phyloP scores from a whole-genome alignment of 2,329 filamentous ascomycete genomes.

The Cryoendolithus antarcticus region DNA sequence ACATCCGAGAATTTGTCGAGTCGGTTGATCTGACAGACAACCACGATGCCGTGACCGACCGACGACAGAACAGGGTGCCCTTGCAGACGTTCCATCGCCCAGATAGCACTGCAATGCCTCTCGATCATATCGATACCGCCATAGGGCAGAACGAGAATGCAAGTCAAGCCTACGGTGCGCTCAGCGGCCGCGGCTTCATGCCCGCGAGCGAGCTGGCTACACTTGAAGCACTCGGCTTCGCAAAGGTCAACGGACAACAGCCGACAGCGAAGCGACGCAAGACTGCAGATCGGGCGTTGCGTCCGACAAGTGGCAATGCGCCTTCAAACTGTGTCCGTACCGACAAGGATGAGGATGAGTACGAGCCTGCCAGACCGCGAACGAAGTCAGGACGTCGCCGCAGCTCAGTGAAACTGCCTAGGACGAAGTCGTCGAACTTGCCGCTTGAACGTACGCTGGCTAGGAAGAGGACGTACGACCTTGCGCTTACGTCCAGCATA shows the following conservation, averaged over 20 bases:
- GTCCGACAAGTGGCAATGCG: constrained; percentile 15
- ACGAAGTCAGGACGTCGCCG: constrained; percentile 9
- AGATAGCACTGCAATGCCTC: neutral
- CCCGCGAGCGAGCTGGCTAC: constrained; percentile 18
- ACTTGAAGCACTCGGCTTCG: constrained; percentile 5
- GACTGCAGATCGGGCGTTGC: constrained; percentile 12
- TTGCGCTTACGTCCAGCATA: constrained; percentile 3
- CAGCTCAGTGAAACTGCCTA: constrained; percentile 11
- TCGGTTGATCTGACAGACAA: constrained; percentile 6
- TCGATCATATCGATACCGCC: too few species aligned
- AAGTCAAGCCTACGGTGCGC: constrained; percentile 1
- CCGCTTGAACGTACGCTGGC: constrained; percentile 27
- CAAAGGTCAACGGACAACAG: constrained; percentile 4
- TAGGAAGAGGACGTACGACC: constrained; percentile 13
- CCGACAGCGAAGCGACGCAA: constrained; percentile 14
- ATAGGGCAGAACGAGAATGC: constrained; percentile 6
- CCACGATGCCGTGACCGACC: neutral
- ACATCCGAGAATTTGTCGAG: constrained; percentile 21
- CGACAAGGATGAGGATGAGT: constrained; percentile 6
- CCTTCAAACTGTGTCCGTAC: neutral
- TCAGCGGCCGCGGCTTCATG: constrained; percentile 12
- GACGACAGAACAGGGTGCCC: neutral
- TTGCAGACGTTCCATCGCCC: neutral
- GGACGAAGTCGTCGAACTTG: constrained; percentile 25
- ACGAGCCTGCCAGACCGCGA: constrained; percentile 7